These are phyloP conservation scores for Lentinus tigrinus DNA, from an alignment of 768 basidiomycete genomes.

Conservation along the genomic window DNA sequence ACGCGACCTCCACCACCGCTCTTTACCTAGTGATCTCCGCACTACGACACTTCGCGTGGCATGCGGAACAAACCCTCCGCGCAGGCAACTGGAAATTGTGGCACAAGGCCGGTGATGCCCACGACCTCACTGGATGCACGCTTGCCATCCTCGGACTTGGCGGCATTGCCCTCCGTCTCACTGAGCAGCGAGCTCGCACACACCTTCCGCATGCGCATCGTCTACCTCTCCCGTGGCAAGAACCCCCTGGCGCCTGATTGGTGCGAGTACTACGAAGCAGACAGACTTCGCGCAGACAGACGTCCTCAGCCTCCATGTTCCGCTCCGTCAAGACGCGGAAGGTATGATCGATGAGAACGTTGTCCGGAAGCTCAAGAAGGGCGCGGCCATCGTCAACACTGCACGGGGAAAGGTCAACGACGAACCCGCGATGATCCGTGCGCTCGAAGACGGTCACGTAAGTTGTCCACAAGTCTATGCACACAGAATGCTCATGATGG, in stretches of 20 bases:
- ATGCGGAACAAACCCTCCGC: conserved; percentile 57
- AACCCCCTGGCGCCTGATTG: conserved; percentile 61
- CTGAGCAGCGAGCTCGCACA: conserved; percentile 69
- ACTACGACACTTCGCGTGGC: conserved; percentile 69
- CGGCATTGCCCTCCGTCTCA: conserved; percentile 72
- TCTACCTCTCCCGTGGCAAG: conserved; percentile 73
- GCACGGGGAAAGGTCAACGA: conserved; percentile 90
- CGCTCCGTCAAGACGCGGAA: conserved; percentile 71
- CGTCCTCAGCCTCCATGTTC: conserved; percentile 84
- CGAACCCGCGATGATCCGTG: conserved; percentile 82
- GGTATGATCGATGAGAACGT: conserved; percentile 71
- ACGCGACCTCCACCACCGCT: conserved; percentile 87
- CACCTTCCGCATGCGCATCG: conserved; percentile 85
- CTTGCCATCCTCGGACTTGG: conserved; percentile 75
- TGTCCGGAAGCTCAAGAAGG: conserved; percentile 76
- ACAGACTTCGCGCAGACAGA: conserved; percentile 68
- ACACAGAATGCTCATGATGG: neutral
- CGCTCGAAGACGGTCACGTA: conserved; percentile 86
- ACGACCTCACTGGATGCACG: conserved; percentile 68
- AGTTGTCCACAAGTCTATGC: conserved; percentile 29
- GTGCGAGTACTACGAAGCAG: conserved; percentile 70
- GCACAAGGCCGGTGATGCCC: conserved; percentile 45
- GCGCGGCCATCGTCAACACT: conserved; percentile 80
- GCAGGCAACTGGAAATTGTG: conserved; percentile 60
- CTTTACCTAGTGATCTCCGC: conserved; percentile 80